These are phyloP conservation scores for Chionographis japonica DNA, from an alignment of 106 monocot species.

Conservation along the genomic window DNA sequence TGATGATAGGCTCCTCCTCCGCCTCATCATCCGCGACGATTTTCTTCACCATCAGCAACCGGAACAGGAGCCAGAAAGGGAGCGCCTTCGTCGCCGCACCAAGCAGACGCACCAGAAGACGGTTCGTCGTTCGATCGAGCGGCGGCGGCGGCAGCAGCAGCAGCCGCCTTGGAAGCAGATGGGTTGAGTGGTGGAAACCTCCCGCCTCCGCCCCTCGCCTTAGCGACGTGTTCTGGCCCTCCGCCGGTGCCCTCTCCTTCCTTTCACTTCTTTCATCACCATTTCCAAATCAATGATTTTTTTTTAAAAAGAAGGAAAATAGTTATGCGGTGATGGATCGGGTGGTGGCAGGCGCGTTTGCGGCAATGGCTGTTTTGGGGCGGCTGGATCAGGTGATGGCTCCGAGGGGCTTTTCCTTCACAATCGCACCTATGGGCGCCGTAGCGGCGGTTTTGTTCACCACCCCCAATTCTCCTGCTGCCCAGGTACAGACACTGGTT, in stretches of 20 bases:
- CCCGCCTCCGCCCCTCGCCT: slow-evolving; percentile 15
- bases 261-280: background rate
- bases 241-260: slow-evolving; percentile 33
- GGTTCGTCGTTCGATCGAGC: slow-evolving; percentile 17
- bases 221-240: slow-evolving; percentile 82
- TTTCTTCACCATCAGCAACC: too few relatives aligned
- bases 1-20: background rate
- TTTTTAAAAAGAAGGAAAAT: background rate
- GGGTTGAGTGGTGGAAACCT: slow-evolving; percentile 18
- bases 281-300: background rate
- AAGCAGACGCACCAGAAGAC: background rate
- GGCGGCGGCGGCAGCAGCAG: slow-evolving; percentile 6
- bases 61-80: background rate
- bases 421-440: slow-evolving; percentile 82
- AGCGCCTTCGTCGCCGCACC: background rate
- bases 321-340: background rate
- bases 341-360: slow-evolving; percentile 57
- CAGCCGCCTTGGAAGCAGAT: slow-evolving; percentile 5
- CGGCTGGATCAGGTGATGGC: slow-evolving; percentile 73
- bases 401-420: slow-evolving; percentile 53
- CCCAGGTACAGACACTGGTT: slow-evolving; percentile 31
- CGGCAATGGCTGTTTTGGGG: slow-evolving; percentile 76
- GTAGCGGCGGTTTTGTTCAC: slow-evolving; percentile 73
- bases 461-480: slow-evolving; percentile 64
- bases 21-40: background rate